phyloP scores from a whole-genome alignment of 2,329 filamentous ascomycete species.

The Aureobasidium namibiae region DNA sequence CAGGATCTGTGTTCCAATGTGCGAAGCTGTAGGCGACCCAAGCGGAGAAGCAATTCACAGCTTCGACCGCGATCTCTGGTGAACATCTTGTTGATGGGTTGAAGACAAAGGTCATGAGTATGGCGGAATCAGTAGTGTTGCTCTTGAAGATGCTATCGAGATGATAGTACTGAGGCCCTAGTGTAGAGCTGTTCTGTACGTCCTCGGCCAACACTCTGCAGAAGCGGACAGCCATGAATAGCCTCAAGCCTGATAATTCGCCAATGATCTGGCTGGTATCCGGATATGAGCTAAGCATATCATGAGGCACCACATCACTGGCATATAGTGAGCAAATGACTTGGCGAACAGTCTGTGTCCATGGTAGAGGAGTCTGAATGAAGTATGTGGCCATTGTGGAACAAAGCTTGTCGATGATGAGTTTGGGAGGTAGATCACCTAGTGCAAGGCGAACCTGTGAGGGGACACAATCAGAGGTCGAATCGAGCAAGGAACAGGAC shows the following conservation, averaged over 20 bases:
- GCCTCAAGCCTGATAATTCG: neutral
- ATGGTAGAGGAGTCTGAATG: constrained; percentile 59
- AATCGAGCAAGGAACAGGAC: neutral
- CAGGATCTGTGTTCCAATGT: constrained; percentile 48
- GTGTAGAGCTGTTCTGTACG: neutral
- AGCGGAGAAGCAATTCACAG: constrained; percentile 34
- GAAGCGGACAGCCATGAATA: constrained; percentile 5
- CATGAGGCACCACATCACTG: constrained; percentile 8
- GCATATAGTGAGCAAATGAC: constrained; percentile 33
- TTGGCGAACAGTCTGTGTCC: constrained; percentile 58
- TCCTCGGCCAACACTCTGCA: constrained; percentile 9
- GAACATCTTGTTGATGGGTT: neutral
- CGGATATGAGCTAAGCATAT: constrained; percentile 10
- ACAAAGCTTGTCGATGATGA: constrained; percentile 66
- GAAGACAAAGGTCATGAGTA: neutral
- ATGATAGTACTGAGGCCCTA: constrained; percentile 7
- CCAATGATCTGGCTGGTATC: neutral
- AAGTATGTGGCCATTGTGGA: constrained; percentile 71
- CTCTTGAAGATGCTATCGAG: constrained; percentile 4
- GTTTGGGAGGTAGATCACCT: constrained; percentile 21
- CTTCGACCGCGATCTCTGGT: constrained; percentile 19
- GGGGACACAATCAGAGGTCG: neutral
- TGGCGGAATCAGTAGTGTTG: constrained; percentile 3
- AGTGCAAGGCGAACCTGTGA: constrained; percentile 1
- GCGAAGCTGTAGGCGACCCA: constrained; percentile 69